Percentiles rank a stretch among this genome's conserved stretches.
Conservation (phyloP, 306 rosid species). For the Coriaria nepalensis region DNA sequence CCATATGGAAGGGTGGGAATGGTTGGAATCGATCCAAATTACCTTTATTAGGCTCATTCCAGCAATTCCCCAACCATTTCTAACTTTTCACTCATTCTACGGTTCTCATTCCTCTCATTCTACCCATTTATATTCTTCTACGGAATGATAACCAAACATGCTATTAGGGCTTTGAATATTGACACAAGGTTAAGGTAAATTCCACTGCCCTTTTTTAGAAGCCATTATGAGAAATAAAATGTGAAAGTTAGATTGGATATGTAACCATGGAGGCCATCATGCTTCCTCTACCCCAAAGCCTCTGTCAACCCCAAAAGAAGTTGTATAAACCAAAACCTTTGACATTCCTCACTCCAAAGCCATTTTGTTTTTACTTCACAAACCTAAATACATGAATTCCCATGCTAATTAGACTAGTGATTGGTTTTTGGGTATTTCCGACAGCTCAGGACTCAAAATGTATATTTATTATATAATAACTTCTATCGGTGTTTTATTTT, state of each 20-base stretch:
- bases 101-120: too few species aligned
- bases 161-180: too few species aligned
- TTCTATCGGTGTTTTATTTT: conserved; percentile 3
- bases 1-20: too few species aligned
- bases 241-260: conserved; percentile 23
- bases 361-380: conserved; percentile 20
- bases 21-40: too few species aligned
- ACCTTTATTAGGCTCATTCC: too few species aligned
- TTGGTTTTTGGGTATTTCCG: conserved; percentile 9
- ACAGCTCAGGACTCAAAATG: conserved; percentile 26
- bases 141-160: too few species aligned
- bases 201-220: conserved; percentile 16
- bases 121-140: too few species aligned
- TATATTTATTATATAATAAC: conserved; percentile 1
- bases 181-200: conserved; percentile 18
- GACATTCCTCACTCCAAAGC: conserved; percentile 11
- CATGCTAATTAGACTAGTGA: not conserved
- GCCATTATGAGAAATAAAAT: conserved; percentile 18
- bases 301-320: conserved; percentile 31
- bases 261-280: conserved; percentile 57
- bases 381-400: conserved; percentile 30
- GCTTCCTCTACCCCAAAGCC: conserved; percentile 68
- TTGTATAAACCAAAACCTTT: conserved; percentile 15
- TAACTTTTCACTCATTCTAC: too few species aligned
- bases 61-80: too few species aligned